Conservation (phyloP, 352 stramenopile species). For the Phytopythium helicoides region DNA sequence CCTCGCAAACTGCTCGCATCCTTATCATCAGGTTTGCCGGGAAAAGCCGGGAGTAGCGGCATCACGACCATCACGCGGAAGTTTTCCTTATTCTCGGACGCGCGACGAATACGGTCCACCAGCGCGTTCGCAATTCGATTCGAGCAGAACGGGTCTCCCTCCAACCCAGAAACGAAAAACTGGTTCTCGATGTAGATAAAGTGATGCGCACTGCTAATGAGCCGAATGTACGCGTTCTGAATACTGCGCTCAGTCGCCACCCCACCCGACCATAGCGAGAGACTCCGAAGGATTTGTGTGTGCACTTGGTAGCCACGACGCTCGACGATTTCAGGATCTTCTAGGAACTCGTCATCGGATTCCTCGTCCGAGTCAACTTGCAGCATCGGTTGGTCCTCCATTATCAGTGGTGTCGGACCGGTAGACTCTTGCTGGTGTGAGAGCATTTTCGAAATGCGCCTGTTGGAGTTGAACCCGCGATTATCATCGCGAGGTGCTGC, state of each 20-base stretch:
- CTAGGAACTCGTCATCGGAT: slow-evolving; percentile 1
- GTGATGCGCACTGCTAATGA: slow-evolving; percentile 86
- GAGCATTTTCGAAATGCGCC: slow-evolving; percentile 31
- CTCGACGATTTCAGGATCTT: not conserved
- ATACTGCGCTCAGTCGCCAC: slow-evolving; percentile 85
- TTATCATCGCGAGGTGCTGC: slow-evolving; percentile 12
- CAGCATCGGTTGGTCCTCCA: slow-evolving; percentile 3
- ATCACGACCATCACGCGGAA: slow-evolving; percentile 87
- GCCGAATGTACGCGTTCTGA: slow-evolving; percentile 87
- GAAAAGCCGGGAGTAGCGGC: slow-evolving; percentile 77
- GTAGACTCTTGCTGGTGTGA: not conserved
- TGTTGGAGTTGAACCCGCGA: slow-evolving; percentile 42
- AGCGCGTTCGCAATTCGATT: slow-evolving; percentile 85
- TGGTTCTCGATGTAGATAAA: slow-evolving; percentile 94
- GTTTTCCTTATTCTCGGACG: slow-evolving; percentile 72
- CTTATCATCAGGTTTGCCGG: slow-evolving; percentile 75
- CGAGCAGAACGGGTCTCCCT: slow-evolving; percentile 74
- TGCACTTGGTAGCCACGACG: slow-evolving; percentile 7
- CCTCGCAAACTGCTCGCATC: slow-evolving; percentile 77
- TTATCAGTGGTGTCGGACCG: not conserved
- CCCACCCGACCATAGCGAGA: slow-evolving; percentile 80
- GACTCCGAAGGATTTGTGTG: slow-evolving; percentile 70
- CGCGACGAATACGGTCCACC: slow-evolving; percentile 70
- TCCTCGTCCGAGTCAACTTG: slow-evolving; percentile 1
- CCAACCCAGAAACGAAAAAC: slow-evolving; percentile 86